Conservation (phyloP, 352 stramenopile genomes). For the Phytophthora europaea region DNA sequence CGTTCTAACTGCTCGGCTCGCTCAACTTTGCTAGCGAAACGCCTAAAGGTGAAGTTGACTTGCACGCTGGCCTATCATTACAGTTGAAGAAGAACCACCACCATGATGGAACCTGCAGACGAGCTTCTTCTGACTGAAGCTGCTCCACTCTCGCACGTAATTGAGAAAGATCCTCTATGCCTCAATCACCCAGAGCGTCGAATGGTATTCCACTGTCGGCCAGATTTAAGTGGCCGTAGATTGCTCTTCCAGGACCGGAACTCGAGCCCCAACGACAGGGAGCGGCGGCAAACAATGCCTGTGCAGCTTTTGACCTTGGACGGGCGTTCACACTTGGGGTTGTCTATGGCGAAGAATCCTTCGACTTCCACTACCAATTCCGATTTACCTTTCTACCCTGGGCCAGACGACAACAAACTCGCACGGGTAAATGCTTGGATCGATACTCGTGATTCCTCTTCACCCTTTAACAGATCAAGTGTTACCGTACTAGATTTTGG, state of each 20-base stretch:
- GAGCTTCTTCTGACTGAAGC: conserved; percentile 31
- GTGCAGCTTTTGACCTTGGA: conserved; percentile 65
- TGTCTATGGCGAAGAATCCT: conserved; percentile 26
- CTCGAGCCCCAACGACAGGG: neutral
- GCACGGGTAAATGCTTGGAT: conserved; percentile 15
- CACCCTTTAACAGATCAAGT: neutral
- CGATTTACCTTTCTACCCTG: neutral
- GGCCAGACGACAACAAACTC: conserved; percentile 28
- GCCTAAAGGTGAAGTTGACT: conserved; percentile 1
- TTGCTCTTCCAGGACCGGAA: conserved; percentile 53
- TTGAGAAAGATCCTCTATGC: conserved; percentile 11
- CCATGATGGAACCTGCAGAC: conserved; percentile 53
- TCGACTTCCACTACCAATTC: conserved; percentile 6
- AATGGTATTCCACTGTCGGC: conserved; percentile 60
- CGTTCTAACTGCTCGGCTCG: conserved; percentile 4
- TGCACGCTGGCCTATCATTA: neutral
- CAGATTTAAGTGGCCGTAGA: conserved; percentile 53
- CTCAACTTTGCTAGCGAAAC: conserved; percentile 21
- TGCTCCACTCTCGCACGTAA: conserved; percentile 13
- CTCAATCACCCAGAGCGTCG: conserved; percentile 22
- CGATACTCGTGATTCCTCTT: neutral
- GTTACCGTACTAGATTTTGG: conserved; percentile 42
- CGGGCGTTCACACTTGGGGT: conserved; percentile 52
- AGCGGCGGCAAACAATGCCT: conserved; percentile 27
- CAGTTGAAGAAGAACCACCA: neutral